Percentiles rank a stretch among this genome's conserved stretches.
Evolutionary conservation across 1,139 yeast species (phyloP).

Genomic region (Candida anutae): DNA sequence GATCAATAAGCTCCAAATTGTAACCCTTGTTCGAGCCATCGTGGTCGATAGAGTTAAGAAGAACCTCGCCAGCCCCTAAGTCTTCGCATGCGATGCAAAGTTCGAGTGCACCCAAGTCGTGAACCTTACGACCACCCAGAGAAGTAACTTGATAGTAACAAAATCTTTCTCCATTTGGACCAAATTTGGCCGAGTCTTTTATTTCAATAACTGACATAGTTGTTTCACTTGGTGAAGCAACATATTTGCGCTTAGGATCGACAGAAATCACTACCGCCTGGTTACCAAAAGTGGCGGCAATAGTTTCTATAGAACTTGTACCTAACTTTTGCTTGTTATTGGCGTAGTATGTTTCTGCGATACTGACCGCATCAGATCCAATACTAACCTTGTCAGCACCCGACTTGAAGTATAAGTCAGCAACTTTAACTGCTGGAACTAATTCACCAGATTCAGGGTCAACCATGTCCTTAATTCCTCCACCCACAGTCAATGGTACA

Average conservation of each 20-base stretch:
- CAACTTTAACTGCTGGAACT: constrained; percentile 83
- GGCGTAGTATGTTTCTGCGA: constrained; percentile 75
- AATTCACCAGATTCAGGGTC: constrained; percentile 69
- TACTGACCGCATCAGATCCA: constrained; percentile 92
- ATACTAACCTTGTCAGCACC: constrained; percentile 98
- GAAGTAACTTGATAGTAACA: constrained; percentile 95
- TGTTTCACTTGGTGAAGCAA: constrained; percentile 51
- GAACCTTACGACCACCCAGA: constrained; percentile 87
- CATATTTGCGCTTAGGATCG: constrained; percentile 85
- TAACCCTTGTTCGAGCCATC: constrained; percentile 94
- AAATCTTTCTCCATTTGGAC: constrained; percentile 79
- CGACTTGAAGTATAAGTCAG: constrained; percentile 81
- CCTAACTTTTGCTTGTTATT: constrained; percentile 57
- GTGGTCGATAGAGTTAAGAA: constrained; percentile 88
- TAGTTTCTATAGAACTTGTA: constrained; percentile 80
- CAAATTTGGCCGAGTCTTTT: constrained; percentile 41
- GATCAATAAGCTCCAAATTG: constrained; percentile 75
- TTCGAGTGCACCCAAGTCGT: constrained; percentile 88
- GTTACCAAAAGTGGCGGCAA: constrained; percentile 83
- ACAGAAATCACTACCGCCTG: constrained; percentile 97
- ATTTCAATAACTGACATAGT: constrained; percentile 48
- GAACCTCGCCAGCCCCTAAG: constrained; percentile 93
- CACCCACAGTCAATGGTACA: constrained; percentile 96
- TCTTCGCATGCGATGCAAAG: constrained; percentile 82
- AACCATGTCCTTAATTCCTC: constrained; percentile 84